Percentiles rank a stretch among this genome's conserved stretches.
phyloP scores from a whole-genome alignment of 139 green algal species.

The Edaphochlamys debaryana region DNA sequence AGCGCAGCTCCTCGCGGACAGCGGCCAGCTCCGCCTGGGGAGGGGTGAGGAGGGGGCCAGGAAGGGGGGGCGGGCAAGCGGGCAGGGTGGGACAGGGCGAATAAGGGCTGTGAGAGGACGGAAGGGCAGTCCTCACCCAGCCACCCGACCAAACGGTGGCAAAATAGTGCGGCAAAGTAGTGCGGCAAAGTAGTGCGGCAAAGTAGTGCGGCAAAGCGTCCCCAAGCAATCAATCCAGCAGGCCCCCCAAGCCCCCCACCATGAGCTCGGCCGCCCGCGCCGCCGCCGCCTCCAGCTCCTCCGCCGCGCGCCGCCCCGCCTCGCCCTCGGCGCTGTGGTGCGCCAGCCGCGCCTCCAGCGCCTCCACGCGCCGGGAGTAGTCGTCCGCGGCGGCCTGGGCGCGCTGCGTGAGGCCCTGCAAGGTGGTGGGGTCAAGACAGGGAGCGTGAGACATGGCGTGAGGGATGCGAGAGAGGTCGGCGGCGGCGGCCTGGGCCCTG shows the following conservation, averaged over 20 bases:
- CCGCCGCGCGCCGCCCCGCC: constrained; percentile 3
- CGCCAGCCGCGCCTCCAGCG: constrained; percentile 49
- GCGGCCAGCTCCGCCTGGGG: constrained; percentile 21
- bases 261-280: not conserved
- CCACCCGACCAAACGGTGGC: no score
- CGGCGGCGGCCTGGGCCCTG: no score
- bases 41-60: not conserved
- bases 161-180: no score
- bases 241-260: not conserved
- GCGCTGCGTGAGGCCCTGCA: constrained; percentile 22
- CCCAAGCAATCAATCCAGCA: no score
- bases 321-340: constrained; percentile 44
- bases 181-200: no score
- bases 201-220: no score
- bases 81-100: no score
- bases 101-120: no score
- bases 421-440: not conserved
- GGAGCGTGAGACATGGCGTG: no score
- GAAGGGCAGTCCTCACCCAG: no score
- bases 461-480: no score
- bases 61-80: no score
- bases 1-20: constrained; percentile 19
- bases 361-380: constrained; percentile 36
- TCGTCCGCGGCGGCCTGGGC: constrained; percentile 37
- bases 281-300: constrained; percentile 16